phyloP scores from a whole-genome alignment of 345 rosid species.

The Populus tremula region DNA sequence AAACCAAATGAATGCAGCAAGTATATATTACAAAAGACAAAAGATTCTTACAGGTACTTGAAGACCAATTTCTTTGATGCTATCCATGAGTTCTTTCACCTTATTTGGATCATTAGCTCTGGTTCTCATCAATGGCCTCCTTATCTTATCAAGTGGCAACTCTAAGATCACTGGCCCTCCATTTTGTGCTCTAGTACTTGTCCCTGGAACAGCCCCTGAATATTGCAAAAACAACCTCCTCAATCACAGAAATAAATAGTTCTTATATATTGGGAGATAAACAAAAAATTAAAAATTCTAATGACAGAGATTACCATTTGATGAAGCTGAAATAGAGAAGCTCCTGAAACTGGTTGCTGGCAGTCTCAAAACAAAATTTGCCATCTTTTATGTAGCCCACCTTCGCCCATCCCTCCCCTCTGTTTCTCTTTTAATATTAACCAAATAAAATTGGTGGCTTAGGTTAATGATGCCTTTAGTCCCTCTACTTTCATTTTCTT shows the following conservation, averaged over 20 bases:
- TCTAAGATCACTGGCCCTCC: constrained; percentile 66
- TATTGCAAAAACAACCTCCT: background rate
- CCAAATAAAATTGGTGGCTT: background rate
- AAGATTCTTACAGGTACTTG: constrained; percentile 67
- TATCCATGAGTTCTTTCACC: constrained; percentile 82
- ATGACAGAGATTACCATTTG: constrained; percentile 43
- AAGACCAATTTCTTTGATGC: constrained; percentile 73
- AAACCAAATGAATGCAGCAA: background rate
- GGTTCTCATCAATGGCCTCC: constrained; percentile 80
- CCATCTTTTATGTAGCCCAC: constrained; percentile 36
- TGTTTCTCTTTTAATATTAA: background rate
- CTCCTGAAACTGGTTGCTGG: constrained; percentile 39
- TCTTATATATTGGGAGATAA: background rate
- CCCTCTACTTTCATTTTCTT: no score
- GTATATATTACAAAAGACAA: background rate
- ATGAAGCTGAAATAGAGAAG: constrained; percentile 64
- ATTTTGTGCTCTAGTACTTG: constrained; percentile 18
- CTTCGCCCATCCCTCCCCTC: background rate
- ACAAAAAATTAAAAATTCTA: background rate
- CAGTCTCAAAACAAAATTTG: constrained; percentile 46
- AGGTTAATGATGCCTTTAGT: no score
- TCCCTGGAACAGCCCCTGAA: constrained; percentile 36
- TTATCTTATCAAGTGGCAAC: constrained; percentile 69
- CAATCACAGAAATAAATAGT: background rate
- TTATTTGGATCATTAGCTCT: constrained; percentile 78